Conservation (phyloP, 2,329 filamentous ascomycete genomes). For the Penicillium sp. region DNA sequence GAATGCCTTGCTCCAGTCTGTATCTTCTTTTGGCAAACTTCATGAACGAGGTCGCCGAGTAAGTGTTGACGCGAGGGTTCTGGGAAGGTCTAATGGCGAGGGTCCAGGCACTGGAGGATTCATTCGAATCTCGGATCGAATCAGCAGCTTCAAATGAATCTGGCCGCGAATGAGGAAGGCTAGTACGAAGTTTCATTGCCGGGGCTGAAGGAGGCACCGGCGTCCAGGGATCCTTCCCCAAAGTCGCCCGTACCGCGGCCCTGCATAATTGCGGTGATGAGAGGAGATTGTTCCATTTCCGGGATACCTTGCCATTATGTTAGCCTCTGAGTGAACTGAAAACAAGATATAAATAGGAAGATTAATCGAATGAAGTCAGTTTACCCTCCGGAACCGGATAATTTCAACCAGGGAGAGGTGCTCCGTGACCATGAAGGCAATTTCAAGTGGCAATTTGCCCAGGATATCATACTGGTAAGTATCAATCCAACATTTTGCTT, state of each 20-base stretch:
- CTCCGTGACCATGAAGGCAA: conserved; percentile 33
- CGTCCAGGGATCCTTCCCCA: conserved; percentile 6
- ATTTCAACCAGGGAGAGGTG: conserved; percentile 36
- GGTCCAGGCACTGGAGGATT: no score
- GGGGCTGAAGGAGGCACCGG: neutral
- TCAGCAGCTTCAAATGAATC: no score
- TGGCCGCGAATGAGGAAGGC: no score
- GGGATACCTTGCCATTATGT: conserved; percentile 35
- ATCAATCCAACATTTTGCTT: conserved; percentile 23
- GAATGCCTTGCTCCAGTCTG: no score
- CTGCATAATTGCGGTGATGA: conserved; percentile 29
- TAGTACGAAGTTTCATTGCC: no score
- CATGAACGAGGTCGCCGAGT: no score
- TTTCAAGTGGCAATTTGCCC: conserved; percentile 37
- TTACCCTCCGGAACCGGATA: conserved; percentile 36
- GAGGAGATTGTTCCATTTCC: conserved; percentile 36
- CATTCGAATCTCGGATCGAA: no score
- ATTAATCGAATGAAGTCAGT: neutral
- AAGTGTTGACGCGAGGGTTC: no score
- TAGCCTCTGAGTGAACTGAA: neutral
- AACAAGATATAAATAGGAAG: neutral
- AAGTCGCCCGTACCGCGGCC: conserved; percentile 23
- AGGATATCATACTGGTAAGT: conserved; percentile 41
- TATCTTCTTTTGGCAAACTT: no score
- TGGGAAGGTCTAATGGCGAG: no score